Conservation (phyloP, 2,329 filamentous ascomycete genomes). For the Stachybotrys chartarum region DNA sequence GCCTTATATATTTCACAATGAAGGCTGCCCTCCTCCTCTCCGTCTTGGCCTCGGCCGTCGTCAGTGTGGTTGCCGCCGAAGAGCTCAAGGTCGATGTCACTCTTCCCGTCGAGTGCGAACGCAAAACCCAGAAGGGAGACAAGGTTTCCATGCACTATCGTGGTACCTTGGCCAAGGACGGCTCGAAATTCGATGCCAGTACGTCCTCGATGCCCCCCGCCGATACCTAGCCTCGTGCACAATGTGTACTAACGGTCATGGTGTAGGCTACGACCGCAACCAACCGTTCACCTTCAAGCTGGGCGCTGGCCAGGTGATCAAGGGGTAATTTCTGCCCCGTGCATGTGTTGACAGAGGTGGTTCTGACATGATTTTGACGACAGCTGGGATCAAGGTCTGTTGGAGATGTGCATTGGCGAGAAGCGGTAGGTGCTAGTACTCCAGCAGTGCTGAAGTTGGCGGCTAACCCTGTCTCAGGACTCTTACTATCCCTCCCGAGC, state of each 20-base stretch:
- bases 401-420: constrained; percentile 95
- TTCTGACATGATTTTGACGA: constrained; percentile 8
- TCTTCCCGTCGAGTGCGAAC: constrained; percentile 66
- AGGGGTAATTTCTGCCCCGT: constrained; percentile 52
- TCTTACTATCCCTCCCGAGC: constrained; percentile 80
- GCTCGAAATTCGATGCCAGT: constrained; percentile 77
- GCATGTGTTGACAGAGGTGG: not conserved
- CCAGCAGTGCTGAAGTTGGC: not conserved
- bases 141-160: constrained; percentile 81
- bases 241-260: not conserved
- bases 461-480: constrained; percentile 37
- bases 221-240: not conserved
- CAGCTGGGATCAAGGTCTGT: constrained; percentile 82
- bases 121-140: constrained; percentile 72
- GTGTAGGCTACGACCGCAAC: constrained; percentile 62
- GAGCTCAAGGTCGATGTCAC: constrained; percentile 75
- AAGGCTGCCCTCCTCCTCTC: constrained; percentile 40
- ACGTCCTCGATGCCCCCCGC: constrained; percentile 15
- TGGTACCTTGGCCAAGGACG: constrained; percentile 68
- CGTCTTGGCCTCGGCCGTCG: constrained; percentile 42
- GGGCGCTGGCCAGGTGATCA: constrained; percentile 78
- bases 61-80: constrained; percentile 43
- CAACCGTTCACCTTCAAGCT: constrained; percentile 72
- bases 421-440: constrained; percentile 47
- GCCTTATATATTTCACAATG: constrained; percentile 29